These are phyloP conservation scores for Pichia sp. DNA, from an alignment of 1,139 yeast genomes.

Conservation along the genomic window DNA sequence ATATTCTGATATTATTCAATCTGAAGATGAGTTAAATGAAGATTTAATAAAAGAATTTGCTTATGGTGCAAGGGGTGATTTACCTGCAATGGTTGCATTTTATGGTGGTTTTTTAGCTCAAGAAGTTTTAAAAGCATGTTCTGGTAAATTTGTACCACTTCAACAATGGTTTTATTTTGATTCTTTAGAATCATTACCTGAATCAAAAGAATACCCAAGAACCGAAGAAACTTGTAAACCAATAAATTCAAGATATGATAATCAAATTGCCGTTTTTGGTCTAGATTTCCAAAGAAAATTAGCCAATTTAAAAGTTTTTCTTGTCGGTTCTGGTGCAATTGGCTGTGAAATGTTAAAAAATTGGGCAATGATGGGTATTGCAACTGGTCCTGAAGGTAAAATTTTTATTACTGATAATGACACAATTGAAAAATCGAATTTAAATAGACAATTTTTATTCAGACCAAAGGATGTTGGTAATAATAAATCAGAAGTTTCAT, in stretches of 20 bases:
- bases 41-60: constrained; percentile 66
- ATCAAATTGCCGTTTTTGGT: constrained; percentile 93
- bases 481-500: constrained; percentile 87
- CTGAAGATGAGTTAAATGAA: constrained; percentile 54
- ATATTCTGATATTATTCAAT: constrained; percentile 43
- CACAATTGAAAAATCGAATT: constrained; percentile 88
- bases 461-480: constrained; percentile 92
- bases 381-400: constrained; percentile 83
- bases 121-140: constrained; percentile 90
- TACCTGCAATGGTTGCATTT: constrained; percentile 86
- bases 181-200: constrained; percentile 84
- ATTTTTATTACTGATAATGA: constrained; percentile 89
- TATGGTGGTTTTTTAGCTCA: constrained; percentile 95
- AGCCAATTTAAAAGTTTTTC: constrained; percentile 73
- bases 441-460: constrained; percentile 93
- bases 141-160: constrained; percentile 89
- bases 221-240: constrained; percentile 71
- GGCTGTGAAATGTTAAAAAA: constrained; percentile 98
- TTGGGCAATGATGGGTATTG: constrained; percentile 97
- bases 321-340: constrained; percentile 98
- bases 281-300: constrained; percentile 63
- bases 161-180: constrained; percentile 92
- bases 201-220: constrained; percentile 50
- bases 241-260: constrained; percentile 77
- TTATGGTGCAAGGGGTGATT: constrained; percentile 84